Percentiles rank a stretch among this genome's conserved stretches.
Evolutionary conservation across 352 stramenopile genomes (phyloP).

Genomic region (Globisporangium acanthophoron): DNA sequence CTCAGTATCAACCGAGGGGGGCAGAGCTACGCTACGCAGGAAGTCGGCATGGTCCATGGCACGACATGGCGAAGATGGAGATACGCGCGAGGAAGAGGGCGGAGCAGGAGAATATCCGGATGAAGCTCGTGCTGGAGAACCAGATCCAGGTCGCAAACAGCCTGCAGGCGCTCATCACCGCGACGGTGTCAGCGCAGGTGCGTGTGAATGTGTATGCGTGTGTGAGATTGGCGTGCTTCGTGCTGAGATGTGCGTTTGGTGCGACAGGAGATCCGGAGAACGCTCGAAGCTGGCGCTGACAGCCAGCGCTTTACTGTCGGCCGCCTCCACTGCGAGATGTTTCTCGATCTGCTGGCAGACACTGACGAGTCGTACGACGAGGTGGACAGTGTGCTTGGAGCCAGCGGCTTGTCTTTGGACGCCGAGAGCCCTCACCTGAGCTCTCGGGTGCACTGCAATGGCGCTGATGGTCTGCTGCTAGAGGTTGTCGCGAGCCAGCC

Average conservation of each 20-base stretch:
- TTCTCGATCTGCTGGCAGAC: constrained; percentile 24
- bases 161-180: constrained; percentile 18
- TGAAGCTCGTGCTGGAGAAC: constrained; percentile 40
- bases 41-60: constrained; percentile 18
- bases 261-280: neutral
- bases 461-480: constrained; percentile 21
- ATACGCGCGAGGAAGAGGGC: constrained; percentile 26
- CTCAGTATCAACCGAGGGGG: neutral
- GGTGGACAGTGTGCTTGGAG: constrained; percentile 21
- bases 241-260: neutral
- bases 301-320: neutral
- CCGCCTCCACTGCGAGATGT: constrained; percentile 14
- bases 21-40: too few species aligned
- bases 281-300: too few species aligned
- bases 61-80: constrained; percentile 27
- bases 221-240: neutral
- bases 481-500: constrained; percentile 21
- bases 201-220: constrained; percentile 3
- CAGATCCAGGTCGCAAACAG: constrained; percentile 44
- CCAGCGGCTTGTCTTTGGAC: neutral
- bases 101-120: constrained; percentile 36
- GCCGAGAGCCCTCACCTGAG: neutral
- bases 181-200: constrained; percentile 20
- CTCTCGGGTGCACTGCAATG: neutral
- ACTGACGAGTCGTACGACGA: constrained; percentile 26